phyloP scores from a whole-genome alignment of 2,329 filamentous ascomycete genomes.

The Xylaria multiplex region DNA sequence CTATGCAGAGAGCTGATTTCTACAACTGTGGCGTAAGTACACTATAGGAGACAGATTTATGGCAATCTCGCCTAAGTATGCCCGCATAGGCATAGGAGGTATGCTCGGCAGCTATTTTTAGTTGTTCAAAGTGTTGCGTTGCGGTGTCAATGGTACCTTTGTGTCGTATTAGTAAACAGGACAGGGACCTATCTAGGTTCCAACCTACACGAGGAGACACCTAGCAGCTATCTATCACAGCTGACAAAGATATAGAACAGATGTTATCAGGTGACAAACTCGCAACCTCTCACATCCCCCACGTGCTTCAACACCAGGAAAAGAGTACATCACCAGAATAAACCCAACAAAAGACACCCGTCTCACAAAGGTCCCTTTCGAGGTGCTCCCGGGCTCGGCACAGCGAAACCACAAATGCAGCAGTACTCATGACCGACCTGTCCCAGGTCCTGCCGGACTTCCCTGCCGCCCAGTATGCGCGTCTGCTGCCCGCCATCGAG shows the following conservation, averaged over 20 bases:
- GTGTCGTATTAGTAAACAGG: not conserved
- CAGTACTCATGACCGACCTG: slow-evolving; percentile 81
- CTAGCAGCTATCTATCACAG: not conserved
- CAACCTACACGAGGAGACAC: too few species aligned
- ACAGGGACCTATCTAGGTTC: too few species aligned
- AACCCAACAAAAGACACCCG: not conserved
- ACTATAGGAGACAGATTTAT: too few species aligned
- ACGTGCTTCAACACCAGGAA: not conserved
- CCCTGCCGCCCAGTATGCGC: slow-evolving; percentile 73
- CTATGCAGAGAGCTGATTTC: too few species aligned
- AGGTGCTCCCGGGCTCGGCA: slow-evolving; percentile 28
- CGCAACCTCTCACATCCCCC: not conserved
- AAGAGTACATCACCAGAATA: not conserved
- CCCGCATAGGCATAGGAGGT: too few species aligned
- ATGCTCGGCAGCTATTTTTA: slow-evolving; percentile 14
- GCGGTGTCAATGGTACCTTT: too few species aligned
- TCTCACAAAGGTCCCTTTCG: slow-evolving; percentile 4
- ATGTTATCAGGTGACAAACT: slow-evolving; percentile 1
- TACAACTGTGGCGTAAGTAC: too few species aligned
- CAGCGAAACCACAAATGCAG: slow-evolving; percentile 37
- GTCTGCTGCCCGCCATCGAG: slow-evolving; percentile 83
- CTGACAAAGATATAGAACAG: not conserved
- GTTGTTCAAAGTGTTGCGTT: not conserved
- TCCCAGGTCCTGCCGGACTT: slow-evolving; percentile 84
- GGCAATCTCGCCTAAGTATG: too few species aligned